Base-by-base conservation (phyloP, 495 filamentous ascomycete genomes). In the Aspergillus asperescens region DNA sequence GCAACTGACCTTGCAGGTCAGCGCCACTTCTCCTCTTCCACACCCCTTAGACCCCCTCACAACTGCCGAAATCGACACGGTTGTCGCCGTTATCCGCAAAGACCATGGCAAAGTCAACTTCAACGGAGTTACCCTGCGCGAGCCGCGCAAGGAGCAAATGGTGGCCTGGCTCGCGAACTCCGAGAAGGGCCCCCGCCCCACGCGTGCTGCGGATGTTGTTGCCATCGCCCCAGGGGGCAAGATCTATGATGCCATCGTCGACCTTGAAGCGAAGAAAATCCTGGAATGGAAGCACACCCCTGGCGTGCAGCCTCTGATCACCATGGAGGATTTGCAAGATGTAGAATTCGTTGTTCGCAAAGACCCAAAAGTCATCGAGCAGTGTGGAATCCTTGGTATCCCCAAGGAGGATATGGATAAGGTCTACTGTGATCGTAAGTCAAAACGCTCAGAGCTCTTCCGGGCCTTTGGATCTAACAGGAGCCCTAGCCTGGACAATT, bases 401-500 rank as follows among this genome's bases (percentile, higher is more conserved):
- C 81, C 88, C 6, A 78, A 74, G 45, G 80, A 88, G 56, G 89
- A 95, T 57, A 96, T 94, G 90, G 66, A 90, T 67, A 93, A 92
- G 70, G 88, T 95, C 34, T 93, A 93, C 68, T 94, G 89, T 69
- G 87, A 90, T 63, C 86, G 85, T 88, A 65, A 74, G 84, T 81
- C 38, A 25, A 12, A n/a, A 37, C 12, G 13, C 20, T 46, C 31
- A n/a, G n/a, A n/a, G n/a, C n/a, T n/a, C n/a, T n/a, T n/a, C n/a
- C n/a, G n/a, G n/a, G n/a, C n/a, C n/a, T n/a, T n/a, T n/a, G n/a
- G n/a, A n/a, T n/a, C n/a, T n/a, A n/a, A n/a, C n/a, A n/a, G n/a
- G n/a, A n/a, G n/a, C n/a, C n/a, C n/a, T 56, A 88, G 89, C 91
- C 10, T 96, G 91, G 91, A 95, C 91, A 12, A 95, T 96, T 69